Percentiles rank a stretch among this genome's conserved stretches.
phyloP scores from a whole-genome alignment of 2,329 filamentous ascomycete species.

The Teratosphaeriaceae sp. region DNA sequence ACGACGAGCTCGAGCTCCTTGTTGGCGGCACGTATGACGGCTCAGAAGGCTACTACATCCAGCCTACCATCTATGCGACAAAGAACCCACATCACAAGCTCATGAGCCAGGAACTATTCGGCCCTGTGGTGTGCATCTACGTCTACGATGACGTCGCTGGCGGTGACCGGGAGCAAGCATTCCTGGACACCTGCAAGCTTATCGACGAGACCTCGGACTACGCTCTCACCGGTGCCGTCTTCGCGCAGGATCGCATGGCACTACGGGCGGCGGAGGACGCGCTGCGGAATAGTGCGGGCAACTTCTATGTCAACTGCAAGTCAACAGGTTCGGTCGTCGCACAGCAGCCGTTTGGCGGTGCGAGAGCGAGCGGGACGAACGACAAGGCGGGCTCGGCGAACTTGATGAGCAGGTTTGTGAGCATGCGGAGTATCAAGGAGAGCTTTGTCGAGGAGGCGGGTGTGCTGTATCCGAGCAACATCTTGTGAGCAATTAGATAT shows the following conservation, averaged over 20 bases:
- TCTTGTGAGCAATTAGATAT: not conserved
- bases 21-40: slow-evolving; percentile 71
- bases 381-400: slow-evolving; percentile 52
- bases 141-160: slow-evolving; percentile 62
- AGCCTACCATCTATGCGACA: slow-evolving; percentile 75
- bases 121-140: slow-evolving; percentile 66
- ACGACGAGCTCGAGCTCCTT: slow-evolving; percentile 64
- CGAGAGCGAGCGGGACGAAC: slow-evolving; percentile 51
- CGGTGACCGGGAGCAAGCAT: slow-evolving; percentile 36
- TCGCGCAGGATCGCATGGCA: slow-evolving; percentile 61
- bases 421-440: slow-evolving; percentile 51
- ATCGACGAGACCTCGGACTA: slow-evolving; percentile 71
- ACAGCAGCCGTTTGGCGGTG: slow-evolving; percentile 42
- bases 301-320: slow-evolving; percentile 86
- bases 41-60: slow-evolving; percentile 73
- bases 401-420: slow-evolving; percentile 48
- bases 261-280: slow-evolving; percentile 63
- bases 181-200: slow-evolving; percentile 52
- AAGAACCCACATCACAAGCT: slow-evolving; percentile 67
- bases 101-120: slow-evolving; percentile 74
- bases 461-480: slow-evolving; percentile 49
- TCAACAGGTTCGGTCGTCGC: slow-evolving; percentile 46
- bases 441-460: slow-evolving; percentile 43
- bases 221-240: slow-evolving; percentile 69
- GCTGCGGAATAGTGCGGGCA: slow-evolving; percentile 67